phyloP scores from a whole-genome alignment of 768 basidiomycete genomes.

The Sistotremastrum niveocremeum region DNA sequence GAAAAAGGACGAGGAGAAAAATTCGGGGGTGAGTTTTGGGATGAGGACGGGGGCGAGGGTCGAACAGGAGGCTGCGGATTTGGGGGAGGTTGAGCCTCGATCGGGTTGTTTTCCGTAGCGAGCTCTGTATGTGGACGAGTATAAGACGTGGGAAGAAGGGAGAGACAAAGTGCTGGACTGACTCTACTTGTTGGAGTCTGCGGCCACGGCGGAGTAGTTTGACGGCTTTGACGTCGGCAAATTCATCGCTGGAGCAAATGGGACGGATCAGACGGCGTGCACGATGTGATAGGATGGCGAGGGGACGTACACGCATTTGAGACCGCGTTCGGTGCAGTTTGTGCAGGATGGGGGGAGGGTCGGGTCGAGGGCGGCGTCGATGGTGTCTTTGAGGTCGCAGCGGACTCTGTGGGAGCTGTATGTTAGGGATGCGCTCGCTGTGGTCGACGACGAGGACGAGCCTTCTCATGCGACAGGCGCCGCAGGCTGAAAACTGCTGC shows the following conservation, averaged over 20 bases:
- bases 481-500: conserved; percentile 88
- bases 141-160: conserved; percentile 4
- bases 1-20: conserved; percentile 81
- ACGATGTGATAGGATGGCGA: background rate
- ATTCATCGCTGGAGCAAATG: conserved; percentile 59
- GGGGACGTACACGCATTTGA: conserved; percentile 84
- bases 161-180: conserved; percentile 17
- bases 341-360: conserved; percentile 50
- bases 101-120: conserved; percentile 48
- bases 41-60: conserved; percentile 41
- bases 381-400: conserved; percentile 83
- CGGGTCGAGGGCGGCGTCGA: conserved; percentile 30
- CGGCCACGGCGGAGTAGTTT: conserved; percentile 71
- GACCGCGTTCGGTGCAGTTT: conserved; percentile 78
- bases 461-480: conserved; percentile 85
- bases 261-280: conserved; percentile 1
- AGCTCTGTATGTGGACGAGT: background rate
- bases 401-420: conserved; percentile 46
- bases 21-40: conserved; percentile 60
- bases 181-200: conserved; percentile 78
- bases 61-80: conserved; percentile 15
- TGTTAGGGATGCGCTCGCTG: background rate
- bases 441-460: conserved; percentile 4
- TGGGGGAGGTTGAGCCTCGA: conserved; percentile 27
- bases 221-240: conserved; percentile 81